A percentile compares a stretch with the other conserved stretches of the same genome.
Evolutionary conservation across 441 rosid species (phyloP).

Genomic region (Arabidopsis lyrata): DNA sequence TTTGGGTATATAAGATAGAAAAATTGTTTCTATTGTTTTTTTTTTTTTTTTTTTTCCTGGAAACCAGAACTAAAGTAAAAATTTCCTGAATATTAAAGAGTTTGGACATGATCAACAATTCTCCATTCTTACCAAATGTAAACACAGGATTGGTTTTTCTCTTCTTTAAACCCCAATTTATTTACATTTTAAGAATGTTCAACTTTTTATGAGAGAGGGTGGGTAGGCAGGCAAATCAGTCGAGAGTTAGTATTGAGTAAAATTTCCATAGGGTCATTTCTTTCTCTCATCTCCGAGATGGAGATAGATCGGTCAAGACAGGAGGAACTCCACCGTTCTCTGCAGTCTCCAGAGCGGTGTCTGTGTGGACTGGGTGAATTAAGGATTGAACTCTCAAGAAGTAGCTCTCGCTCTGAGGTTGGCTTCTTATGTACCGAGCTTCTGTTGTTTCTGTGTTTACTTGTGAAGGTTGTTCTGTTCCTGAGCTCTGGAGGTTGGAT

Average conservation of each 20-base stretch:
- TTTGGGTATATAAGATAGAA: too few species aligned
- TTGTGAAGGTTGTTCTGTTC: conserved; percentile 47
- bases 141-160: conserved; percentile 12
- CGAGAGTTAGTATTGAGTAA: conserved; percentile 25
- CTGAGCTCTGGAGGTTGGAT: conserved; percentile 76
- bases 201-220: not conserved
- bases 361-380: conserved; percentile 71
- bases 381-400: conserved; percentile 73
- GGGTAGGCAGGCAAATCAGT: conserved; percentile 27
- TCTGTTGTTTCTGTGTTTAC: conserved; percentile 40
- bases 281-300: conserved; percentile 35
- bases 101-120: conserved; percentile 7
- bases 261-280: conserved; percentile 12
- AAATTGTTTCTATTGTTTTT: too few species aligned
- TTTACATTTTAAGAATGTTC: conserved; percentile 18
- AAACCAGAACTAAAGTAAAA: conserved; percentile 3
- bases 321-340: conserved; percentile 43
- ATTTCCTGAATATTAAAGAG: not conserved
- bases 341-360: conserved; percentile 41
- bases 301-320: conserved; percentile 21
- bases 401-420: conserved; percentile 81
- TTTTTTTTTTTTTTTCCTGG: not conserved
- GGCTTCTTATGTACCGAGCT: conserved; percentile 47
- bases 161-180: conserved; percentile 23
- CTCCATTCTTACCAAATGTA: conserved; percentile 30